phyloP scores from a whole-genome alignment of 2,329 filamentous ascomycete genomes.

The Zymoseptoria brevis region DNA sequence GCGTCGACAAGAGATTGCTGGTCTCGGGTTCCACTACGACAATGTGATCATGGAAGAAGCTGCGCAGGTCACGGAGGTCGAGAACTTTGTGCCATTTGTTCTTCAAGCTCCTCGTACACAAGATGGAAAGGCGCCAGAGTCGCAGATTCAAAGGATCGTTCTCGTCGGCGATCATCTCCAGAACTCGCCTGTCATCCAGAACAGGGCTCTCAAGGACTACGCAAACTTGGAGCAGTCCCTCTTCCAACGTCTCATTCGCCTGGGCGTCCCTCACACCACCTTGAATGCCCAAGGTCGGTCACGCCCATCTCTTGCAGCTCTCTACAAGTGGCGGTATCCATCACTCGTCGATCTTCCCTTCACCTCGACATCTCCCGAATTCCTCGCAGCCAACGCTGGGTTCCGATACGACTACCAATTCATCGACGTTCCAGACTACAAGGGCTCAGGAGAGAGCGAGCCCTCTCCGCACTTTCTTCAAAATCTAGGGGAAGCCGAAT shows the following conservation, averaged over 20 bases:
- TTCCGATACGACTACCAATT: conserved; percentile 95
- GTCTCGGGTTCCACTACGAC: conserved; percentile 92
- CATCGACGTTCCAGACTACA: conserved; percentile 90
- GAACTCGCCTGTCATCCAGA: conserved; percentile 93
- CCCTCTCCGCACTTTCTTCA: conserved; percentile 92
- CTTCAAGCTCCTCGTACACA: conserved; percentile 56
- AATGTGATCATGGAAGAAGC: conserved; percentile 98
- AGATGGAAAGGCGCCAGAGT: conserved; percentile 43
- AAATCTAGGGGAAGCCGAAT: conserved; percentile 94
- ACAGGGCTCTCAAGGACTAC: conserved; percentile 86
- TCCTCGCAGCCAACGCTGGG: conserved; percentile 75
- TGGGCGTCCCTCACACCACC: conserved; percentile 84
- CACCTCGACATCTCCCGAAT: conserved; percentile 62
- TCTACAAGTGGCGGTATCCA: conserved; percentile 91
- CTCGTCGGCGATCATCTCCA: conserved; percentile 93
- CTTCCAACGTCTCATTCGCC: conserved; percentile 80
- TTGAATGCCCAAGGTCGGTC: conserved; percentile 92
- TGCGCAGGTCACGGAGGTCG: conserved; percentile 93
- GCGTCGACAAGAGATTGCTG: conserved; percentile 79
- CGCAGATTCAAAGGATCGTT: conserved; percentile 77
- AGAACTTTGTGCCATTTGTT: conserved; percentile 92
- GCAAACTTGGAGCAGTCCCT: conserved; percentile 94
- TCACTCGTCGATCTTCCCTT: conserved; percentile 70
- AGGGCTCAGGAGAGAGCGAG: conserved; percentile 78
- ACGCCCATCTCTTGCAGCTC: conserved; percentile 72